Conservation (phyloP, 2,329 filamentous ascomycete genomes). For the Neofusicoccum umdonicola region DNA sequence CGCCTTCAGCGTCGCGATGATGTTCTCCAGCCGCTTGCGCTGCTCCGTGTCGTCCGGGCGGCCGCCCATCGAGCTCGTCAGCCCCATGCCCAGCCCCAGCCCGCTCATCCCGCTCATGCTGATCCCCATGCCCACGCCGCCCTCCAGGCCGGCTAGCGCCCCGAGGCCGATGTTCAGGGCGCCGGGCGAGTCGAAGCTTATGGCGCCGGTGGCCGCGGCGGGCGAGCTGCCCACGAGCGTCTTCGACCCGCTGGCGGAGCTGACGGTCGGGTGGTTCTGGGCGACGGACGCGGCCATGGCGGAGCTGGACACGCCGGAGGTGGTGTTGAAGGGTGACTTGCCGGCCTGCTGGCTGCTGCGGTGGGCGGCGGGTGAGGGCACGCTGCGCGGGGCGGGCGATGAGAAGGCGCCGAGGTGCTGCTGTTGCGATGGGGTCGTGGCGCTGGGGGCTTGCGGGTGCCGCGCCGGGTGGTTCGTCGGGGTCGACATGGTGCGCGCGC, state of each 20-base stretch:
- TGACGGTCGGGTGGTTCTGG: constrained; percentile 21
- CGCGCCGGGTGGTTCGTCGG: constrained; percentile 16
- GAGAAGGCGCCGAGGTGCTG: constrained; percentile 38
- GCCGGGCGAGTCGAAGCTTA: constrained; percentile 42
- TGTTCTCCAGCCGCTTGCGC: constrained; percentile 55
- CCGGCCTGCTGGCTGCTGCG: constrained; percentile 30
- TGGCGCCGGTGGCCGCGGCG: constrained; percentile 24
- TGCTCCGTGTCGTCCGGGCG: constrained; percentile 54
- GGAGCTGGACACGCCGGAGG: neutral
- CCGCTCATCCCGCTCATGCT: constrained; percentile 42
- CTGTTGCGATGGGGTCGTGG: constrained; percentile 23
- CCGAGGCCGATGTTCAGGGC: constrained; percentile 25
- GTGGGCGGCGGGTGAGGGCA: constrained; percentile 28
- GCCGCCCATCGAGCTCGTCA: constrained; percentile 33
- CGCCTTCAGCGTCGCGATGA: constrained; percentile 64
- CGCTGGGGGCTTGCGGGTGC: neutral
- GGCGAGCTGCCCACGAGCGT: constrained; percentile 22
- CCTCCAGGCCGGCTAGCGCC: constrained; percentile 42
- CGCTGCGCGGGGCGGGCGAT: constrained; percentile 42
- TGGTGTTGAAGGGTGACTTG: constrained; percentile 35
- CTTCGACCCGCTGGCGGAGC: constrained; percentile 16
- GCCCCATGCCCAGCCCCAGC: constrained; percentile 31
- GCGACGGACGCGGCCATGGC: constrained; percentile 1
- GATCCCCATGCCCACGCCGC: constrained; percentile 41
- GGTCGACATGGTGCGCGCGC: constrained; percentile 8